Base-by-base conservation (phyloP, 1,139 yeast species). In the Pichia sp. region DNA sequence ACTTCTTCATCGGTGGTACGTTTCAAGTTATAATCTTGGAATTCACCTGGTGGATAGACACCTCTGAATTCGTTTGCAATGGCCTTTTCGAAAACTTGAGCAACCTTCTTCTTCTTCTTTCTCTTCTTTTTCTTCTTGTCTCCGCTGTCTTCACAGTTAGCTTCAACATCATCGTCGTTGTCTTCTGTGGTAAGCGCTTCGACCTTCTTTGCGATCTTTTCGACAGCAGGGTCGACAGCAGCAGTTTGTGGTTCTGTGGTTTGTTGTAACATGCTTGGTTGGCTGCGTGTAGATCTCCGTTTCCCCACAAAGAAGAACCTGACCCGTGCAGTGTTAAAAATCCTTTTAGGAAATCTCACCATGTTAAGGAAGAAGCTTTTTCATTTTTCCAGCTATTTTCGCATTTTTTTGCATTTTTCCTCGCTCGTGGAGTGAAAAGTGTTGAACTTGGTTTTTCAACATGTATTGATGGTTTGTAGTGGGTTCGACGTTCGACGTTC, bases 1-100 rank as follows among this genome's bases (percentile, higher is more conserved):
- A 82, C 78, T 64, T 93, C 99, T 63, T 89, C 97, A 53, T 82
- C 82, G 0, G 97, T 90, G 18, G 87, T 79, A 55, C 99, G 79
- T 62, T 79, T 79, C 47, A 82, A 70, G 62, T 88, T 89, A 58
- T 85, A 83, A 48, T 84, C 90, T 66, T 75, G 70, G 87, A 90
- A 81, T 73, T 90, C 86, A 43, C 98, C 97, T 60, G 81, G 94
- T 4, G 99, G 98, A 65, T 81, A 93, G 19, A 73, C 70, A 1
- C 83, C 88, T 35, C 81, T 85, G 66, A 78, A 93, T 44, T 82
- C 71, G 44, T 75, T 71, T 32, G 82, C 79, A 53, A 93, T 83
- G 8, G 49, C 40, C 30, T 47, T 44, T 28, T 47, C 48, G 30
- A 49, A 51, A n/a, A 57, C 62, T 11, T 53, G 58, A 34, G 67